Conservation (phyloP, 805 yeast species). For the Jamesozyma piceae region DNA sequence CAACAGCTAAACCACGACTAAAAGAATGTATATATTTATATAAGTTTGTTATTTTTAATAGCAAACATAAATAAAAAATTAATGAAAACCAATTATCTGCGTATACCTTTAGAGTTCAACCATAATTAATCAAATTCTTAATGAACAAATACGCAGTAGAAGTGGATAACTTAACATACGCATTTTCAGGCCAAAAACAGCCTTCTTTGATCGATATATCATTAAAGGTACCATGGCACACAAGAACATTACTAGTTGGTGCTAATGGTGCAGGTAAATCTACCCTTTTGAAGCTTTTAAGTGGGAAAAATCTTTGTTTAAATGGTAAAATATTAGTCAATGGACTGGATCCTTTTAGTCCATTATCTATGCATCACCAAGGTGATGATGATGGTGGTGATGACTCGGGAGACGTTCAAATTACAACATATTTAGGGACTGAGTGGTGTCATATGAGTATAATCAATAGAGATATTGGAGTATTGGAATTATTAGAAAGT, state of each 20-base stretch:
- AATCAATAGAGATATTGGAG: conserved; percentile 86
- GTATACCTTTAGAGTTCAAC: too few species aligned
- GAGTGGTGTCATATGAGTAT: conserved; percentile 95
- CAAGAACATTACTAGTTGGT: conserved; percentile 74
- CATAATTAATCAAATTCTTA: too few species aligned
- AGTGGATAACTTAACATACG: conserved; percentile 57
- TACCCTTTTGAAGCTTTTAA: conserved; percentile 70
- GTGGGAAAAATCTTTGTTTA: conserved; percentile 83
- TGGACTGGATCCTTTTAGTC: conserved; percentile 83
- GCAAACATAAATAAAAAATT: too few species aligned
- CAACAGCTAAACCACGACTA: too few species aligned
- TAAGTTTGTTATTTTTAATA: too few species aligned
- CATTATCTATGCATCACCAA: conserved; percentile 27
- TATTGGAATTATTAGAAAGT: conserved; percentile 62
- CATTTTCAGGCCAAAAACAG: conserved; percentile 47
- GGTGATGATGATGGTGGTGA: conserved; percentile 28
- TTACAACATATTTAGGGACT: conserved; percentile 80
- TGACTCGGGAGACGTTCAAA: conserved; percentile 34
- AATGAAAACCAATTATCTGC: too few species aligned
- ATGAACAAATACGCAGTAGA: conserved; percentile 38
- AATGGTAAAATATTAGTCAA: conserved; percentile 63
- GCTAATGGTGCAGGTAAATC: conserved; percentile 98
- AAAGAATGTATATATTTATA: too few species aligned
- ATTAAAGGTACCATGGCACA: conserved; percentile 55
- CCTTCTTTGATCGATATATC: conserved; percentile 62